Evolutionary conservation across 345 rosid genomes (phyloP), one percentile per base, ranked within the genome.

Genomic region (Chamaenerion angustifolium): DNA sequence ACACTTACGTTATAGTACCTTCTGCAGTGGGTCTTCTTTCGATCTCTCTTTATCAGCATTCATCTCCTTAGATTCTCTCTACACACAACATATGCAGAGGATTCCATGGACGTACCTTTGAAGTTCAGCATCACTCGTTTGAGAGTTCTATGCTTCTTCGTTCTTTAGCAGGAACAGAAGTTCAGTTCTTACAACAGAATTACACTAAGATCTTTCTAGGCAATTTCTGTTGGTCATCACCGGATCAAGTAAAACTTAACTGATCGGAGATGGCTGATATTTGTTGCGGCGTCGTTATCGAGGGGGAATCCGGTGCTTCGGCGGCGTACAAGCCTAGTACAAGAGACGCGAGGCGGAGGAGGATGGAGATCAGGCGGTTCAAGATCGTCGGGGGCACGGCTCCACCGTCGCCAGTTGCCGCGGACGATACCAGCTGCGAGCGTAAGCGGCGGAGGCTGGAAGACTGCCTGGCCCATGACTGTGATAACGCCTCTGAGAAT

Each of bases 311-410:
- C 7, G 8, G 17, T 27, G 18, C 48, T 7, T 10, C 72, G 10
- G 11, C 58, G 56, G 47, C 51, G 55, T 58, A 71, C 46, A 64
- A 68, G 52, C 27, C 67, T n/a, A 68, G 66, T 46, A 56, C 81
- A 2, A 71, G 76, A 42, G 76, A 68, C 0, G 73, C 79, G 7
- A 72, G 94, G 65, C 72, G 86, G 48, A 61, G 85, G 56, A 69
- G 86, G 55, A 80, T 81, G 77, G 88, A 83, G 60, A 69, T 76
- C 44, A 71, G 80, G 42, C 54, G 81, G 59, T 65, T 74, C 52
- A 79, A 67, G 64, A 59, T 77, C 45, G 79, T 74, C 31, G 41
- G 42, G 1, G 43, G 72, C 14, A 57, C 63, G 5, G 59, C 42
- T 16, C 18, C 45, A 16, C 35, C 23, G 17, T 12, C 40, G n/a